Evolutionary conservation across 164 flowering plant species (phyloP).

Genomic region (Litsea cubeba): DNA sequence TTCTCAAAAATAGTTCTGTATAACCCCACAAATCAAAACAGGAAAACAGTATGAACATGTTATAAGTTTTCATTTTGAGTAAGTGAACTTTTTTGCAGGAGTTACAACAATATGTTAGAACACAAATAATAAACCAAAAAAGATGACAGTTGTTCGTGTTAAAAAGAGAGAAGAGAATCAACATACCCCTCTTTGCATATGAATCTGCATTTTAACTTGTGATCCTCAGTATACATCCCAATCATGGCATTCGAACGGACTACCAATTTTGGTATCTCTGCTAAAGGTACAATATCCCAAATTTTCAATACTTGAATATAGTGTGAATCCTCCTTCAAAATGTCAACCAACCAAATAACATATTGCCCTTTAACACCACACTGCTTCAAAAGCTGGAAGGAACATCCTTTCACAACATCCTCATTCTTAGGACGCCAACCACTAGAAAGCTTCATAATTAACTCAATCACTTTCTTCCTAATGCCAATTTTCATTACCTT

Average conservation of each 20-base stretch:
- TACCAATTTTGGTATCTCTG: constrained; percentile 43
- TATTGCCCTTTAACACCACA: constrained; percentile 19
- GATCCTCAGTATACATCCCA: constrained; percentile 18
- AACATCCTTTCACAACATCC: constrained; percentile 4
- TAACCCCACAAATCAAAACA: not conserved
- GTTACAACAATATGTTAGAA: not conserved
- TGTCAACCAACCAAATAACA: constrained; percentile 37
- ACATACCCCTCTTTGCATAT: constrained; percentile 52
- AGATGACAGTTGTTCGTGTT: not conserved
- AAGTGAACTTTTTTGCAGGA: not conserved
- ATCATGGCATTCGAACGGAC: constrained; percentile 10
- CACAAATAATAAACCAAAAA: not conserved
- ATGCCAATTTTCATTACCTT: not conserved
- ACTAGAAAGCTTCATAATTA: constrained; percentile 29
- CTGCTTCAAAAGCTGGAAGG: constrained; percentile 24
- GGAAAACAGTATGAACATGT: not conserved
- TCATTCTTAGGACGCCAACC: constrained; percentile 33
- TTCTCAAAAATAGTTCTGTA: not conserved
- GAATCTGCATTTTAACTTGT: constrained; percentile 43
- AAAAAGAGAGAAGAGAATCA: not conserved
- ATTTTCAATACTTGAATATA: constrained; percentile 34
- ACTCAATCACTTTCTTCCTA: constrained; percentile 13
- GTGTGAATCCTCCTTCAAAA: constrained; percentile 9
- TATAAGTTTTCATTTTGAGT: not conserved
- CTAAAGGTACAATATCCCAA: constrained; percentile 65